Evolutionary conservation across 805 yeast species (phyloP), one percentile per base, ranked within the genome.

Genomic region (Kodamaea jinghongensis): DNA sequence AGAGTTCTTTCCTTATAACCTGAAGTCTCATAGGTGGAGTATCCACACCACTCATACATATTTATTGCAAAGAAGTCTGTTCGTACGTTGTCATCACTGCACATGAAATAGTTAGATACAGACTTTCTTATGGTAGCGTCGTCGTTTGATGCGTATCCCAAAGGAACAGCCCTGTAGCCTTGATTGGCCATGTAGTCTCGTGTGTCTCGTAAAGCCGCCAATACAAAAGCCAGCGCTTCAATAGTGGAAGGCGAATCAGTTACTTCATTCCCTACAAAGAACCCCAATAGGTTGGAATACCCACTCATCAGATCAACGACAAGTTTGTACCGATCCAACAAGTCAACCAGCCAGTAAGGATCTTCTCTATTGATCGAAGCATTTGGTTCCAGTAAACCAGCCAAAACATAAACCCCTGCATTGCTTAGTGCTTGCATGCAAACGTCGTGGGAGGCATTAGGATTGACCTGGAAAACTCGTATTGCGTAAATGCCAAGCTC

Each of bases 391-490:
- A 67, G 34, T 45, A 69, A 41, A 46, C 66, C 71, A 8, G 55
- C 62, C 42, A 58, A 52, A 3, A 61, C 69, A 45, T 64, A 65
- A 28, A 65, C 60, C 6, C 70, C 70, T 13, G 58, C 58, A 17
- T 55, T 50, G 25, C 63, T 47, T 39, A 61, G 42, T 31, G 52
- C 63, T 51, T 31, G 54, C 63, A 37, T 57, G 46, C 52, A 70
- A 52, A 62, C 76, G 54, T 79, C 83, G 66, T 91, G 98, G 55
- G 79, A 70, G 43, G 70, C 66, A 1, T 74, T 62, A 12, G 91
- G 81, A 64, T 90, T 83, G 38, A 91, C 76, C 28, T 95, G 88
- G 56, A 90, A 91, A 2, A 91, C 95, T 55, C 98, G 76, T 41
- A 91, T 69, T 8, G 84, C 79, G 60, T 91, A 91, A 40, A 93